These are phyloP conservation scores for Lunasporangiospora selenospora DNA, from an alignment of 192 early-diverging fungal genomes.

Conservation along the genomic window DNA sequence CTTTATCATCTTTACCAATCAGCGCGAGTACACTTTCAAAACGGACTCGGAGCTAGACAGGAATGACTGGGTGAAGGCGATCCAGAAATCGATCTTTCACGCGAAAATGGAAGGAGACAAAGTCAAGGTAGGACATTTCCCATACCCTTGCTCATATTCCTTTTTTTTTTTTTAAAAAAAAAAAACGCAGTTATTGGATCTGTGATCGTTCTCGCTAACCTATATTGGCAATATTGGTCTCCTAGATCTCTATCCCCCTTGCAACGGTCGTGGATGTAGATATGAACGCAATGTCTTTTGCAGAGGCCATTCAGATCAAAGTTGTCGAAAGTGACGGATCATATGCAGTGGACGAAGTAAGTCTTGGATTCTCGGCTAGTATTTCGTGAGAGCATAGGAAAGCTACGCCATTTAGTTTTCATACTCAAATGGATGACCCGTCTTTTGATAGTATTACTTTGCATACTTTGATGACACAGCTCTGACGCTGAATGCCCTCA, in stretches of 20 bases:
- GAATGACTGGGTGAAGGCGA: slow-evolving; percentile 65
- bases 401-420: too few species aligned
- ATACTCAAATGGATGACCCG: too few species aligned
- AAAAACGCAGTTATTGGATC: too few species aligned
- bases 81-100: slow-evolving; percentile 63
- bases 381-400: too few species aligned
- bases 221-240: too few species aligned
- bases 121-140: slow-evolving; percentile 49
- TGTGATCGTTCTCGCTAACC: too few species aligned
- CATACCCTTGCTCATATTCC: neutral
- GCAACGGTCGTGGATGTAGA: slow-evolving; percentile 60
- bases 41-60: slow-evolving; percentile 61
- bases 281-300: slow-evolving; percentile 54
- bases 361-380: neutral
- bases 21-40: slow-evolving; percentile 58
- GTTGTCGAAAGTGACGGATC: slow-evolving; percentile 60
- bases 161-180: slow-evolving; percentile 2
- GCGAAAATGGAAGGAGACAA: slow-evolving; percentile 65
- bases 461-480: slow-evolving; percentile 66
- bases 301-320: slow-evolving; percentile 59
- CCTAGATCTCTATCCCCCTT: slow-evolving; percentile 60
- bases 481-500: slow-evolving; percentile 36
- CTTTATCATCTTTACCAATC: slow-evolving; percentile 57
- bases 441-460: slow-evolving; percentile 61
- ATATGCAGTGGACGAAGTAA: slow-evolving; percentile 64